Base-by-base conservation (phyloP, 768 basidiomycete species). In the Russula foetens region DNA sequence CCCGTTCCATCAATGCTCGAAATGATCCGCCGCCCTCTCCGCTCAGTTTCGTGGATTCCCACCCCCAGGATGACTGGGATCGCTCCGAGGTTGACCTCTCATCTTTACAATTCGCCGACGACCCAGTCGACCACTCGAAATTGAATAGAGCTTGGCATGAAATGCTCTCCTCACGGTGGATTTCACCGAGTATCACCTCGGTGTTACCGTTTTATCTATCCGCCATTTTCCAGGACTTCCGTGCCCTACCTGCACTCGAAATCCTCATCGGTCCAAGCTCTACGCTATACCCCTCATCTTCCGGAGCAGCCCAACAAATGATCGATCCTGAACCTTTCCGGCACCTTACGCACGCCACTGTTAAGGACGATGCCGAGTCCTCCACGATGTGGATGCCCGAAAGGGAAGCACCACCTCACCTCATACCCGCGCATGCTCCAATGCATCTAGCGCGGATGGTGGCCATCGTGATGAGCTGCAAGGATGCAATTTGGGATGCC, bases 361-460 rank as follows among this genome's bases (percentile, higher is more conserved):
- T 66, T 47, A 60, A 60, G 41, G 59, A 60, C 9, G 55, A 58
- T 7, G 31, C 26, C 21, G 53, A 62, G 8, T 50, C 60, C 7
- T 33, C 47, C 19, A 54, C 44, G 47, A 60, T 56, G 24, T 53
- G 57, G 31, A 7, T 54, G 21, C 53, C 47, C 17, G 50, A 43
- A 38, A 58, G 55, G 41, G 39, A 68, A 66, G 56, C 54, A 12
- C 69, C 69, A 44, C 61, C 70, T 63, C 64, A 72, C 53, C 61
- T 68, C 21, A 68, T 81, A 47, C 71, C 77, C 19, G 72, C 74
- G 23, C 82, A 79, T 73, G 76, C 77, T n/a, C 72, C 78, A 28
- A 84, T 90, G 80, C 87, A 89, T 68, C 75, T 90, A 11, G 81
- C 81, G 14, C 80, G 78, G 61, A 79, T 75, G 28, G 79, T 89